Evolutionary conservation across 2,329 filamentous ascomycete genomes (phyloP).

Genomic region (Penicillium decumbens): DNA sequence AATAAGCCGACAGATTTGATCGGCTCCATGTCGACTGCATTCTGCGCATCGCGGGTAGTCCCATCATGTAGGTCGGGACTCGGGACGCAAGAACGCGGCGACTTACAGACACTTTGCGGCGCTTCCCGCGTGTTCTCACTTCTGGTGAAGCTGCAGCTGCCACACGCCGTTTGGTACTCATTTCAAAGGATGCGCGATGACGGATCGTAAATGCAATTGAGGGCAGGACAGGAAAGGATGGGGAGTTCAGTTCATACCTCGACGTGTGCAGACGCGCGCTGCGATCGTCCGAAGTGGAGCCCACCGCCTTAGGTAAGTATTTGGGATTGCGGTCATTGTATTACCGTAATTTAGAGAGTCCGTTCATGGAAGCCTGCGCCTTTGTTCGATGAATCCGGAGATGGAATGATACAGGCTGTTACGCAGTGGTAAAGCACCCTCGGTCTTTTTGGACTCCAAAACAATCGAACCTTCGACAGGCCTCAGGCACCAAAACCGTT

Average conservation of each 20-base stretch:
- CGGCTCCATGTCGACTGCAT: background rate
- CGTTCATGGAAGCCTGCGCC: too few species aligned
- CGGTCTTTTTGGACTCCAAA: background rate
- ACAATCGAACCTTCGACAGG: background rate
- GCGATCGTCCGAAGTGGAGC: slow-evolving; percentile 11
- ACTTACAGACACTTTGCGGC: slow-evolving; percentile 58
- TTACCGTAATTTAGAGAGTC: background rate
- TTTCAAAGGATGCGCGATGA: slow-evolving; percentile 12
- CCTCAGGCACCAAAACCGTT: slow-evolving; percentile 12
- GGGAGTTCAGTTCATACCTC: slow-evolving; percentile 15
- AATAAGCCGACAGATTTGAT: background rate
- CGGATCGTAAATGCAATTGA: background rate
- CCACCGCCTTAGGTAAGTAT: slow-evolving; percentile 14
- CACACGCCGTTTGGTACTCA: slow-evolving; percentile 54
- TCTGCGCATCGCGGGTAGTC: background rate
- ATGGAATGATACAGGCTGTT: background rate
- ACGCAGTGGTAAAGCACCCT: background rate
- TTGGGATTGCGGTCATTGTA: background rate
- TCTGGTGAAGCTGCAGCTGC: slow-evolving; percentile 47
- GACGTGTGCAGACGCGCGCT: slow-evolving; percentile 19
- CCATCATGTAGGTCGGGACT: background rate
- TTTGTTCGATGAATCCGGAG: too few species aligned
- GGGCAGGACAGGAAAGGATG: background rate
- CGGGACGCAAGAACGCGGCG: slow-evolving; percentile 4
- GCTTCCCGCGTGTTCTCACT: slow-evolving; percentile 53